Base-by-base conservation (phyloP, 495 filamentous ascomycete species). In the Parathielavia appendiculata region DNA sequence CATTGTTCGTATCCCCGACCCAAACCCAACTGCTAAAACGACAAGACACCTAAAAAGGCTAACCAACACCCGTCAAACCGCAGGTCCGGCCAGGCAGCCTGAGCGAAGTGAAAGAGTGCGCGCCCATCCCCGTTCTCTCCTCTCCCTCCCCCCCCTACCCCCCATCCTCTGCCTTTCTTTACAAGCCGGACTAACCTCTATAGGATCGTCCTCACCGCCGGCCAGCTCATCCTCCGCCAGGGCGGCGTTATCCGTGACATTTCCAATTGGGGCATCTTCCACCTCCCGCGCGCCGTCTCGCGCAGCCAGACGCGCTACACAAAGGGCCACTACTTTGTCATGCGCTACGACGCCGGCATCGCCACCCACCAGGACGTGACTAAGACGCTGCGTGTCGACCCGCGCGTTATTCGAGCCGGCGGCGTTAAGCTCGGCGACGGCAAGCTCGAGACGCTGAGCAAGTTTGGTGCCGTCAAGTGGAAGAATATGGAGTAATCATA, bases 241-340 rank as follows among this genome's bases (percentile, higher is more conserved):
- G 87, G 88, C 71, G 93, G 93, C 73, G 91, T 97, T 30, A 84
- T 98, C 69, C 92, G 93, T 60, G 90, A 90, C 68, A 81, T 90
- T 66, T 86, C 85, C 54, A 97, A 98, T 79, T 98, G 93, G 93
- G 95, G 95, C 66, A 77, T 84, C 59, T 95, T 92, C 76, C 74
- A 84, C 12, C 84, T 98, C 16, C 93, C 93, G 34, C 85, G 82
- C 61, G 76, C 84, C 60, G 81, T 83, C 54, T 85, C 79, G 61
- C 84, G 84, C 68, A 87, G 92, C 73, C 90, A 96, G 74, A 81
- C 85, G 56, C 80, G 80, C 55, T 86, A 97, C 78, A 82, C 81
- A 54, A 79, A 81, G 38, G 93, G 95, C 35, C 91, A 97, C 73
- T 95, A 97, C 79, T 98, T 98, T 77, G 85, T 95, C 68, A 89